Evolutionary conservation across 371 early-diverging fungal species (phyloP), one percentile per base, ranked within the genome.

Genomic region (Mucor irregularis): DNA sequence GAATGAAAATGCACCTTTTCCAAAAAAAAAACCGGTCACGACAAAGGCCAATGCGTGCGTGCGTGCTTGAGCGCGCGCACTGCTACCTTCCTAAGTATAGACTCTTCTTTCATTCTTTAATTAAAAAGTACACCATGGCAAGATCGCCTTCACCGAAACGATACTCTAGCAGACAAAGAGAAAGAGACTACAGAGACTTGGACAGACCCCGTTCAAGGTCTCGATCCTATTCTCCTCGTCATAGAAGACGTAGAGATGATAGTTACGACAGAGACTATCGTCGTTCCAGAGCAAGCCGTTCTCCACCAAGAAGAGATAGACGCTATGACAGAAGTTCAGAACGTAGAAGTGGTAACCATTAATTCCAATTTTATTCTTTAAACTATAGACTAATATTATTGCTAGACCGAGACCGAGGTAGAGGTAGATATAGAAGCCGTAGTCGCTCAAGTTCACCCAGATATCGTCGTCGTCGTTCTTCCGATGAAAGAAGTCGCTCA

Each of bases 91-190:
- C 17, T 26, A 11, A 9, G 7, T 54, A 37, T 35, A 26, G 6
- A 46, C 46, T 58, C 37, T 37, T 46, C 30, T 38, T 16, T 11
- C 8, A 34, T 43, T 37, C 2, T 19, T 19, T 10, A n/a, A 3
- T 33, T 35, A 25, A 46, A 5, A 10, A 24, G 1, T 42, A n/a
- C n/a, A n/a, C n/a, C 3, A 78, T 74, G 78, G 63, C 67, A 10
- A 66, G 74, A 29, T 74, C 74, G 24, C 69, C 71, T 35, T 73
- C 78, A n/a, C 76, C 73, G 8, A 50, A 60, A 7, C 45, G 62
- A 53, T 43, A 58, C 48, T 30, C 49, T n/a, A 49, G 63, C 38
- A 44, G 62, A 31, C 60, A 56, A 13, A 45, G 68, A n/a, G 49
- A 60, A 17, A 55, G 65, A 33, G 69, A 69, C 13, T 78, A 78